phyloP scores from a whole-genome alignment of 371 early-diverging fungal species.

The Saksenaea oblongispora region DNA sequence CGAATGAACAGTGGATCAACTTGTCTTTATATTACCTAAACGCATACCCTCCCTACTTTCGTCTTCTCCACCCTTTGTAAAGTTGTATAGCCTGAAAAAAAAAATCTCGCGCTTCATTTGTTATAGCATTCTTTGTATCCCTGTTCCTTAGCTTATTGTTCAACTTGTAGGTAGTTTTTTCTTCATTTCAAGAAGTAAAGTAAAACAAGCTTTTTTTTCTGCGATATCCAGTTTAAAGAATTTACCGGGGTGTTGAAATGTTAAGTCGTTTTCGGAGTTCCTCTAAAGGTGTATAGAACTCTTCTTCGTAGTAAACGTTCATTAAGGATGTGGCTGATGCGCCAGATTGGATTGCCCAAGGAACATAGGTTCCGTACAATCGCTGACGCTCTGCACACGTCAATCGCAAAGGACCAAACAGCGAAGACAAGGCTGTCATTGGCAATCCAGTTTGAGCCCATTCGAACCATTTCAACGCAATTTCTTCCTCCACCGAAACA shows the following conservation, averaged over 20 bases:
- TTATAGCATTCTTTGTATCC: too few relatives aligned
- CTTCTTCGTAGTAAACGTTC: constrained; percentile 88
- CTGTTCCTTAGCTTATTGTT: too few relatives aligned
- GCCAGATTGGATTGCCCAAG: constrained; percentile 94
- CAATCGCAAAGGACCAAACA: constrained; percentile 81
- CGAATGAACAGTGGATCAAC: too few relatives aligned
- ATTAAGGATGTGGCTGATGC: constrained; percentile 72
- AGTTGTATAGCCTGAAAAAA: too few relatives aligned
- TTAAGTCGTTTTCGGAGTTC: constrained; percentile 70
- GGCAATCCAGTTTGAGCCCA: constrained; percentile 89
- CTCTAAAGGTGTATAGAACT: constrained; percentile 69
- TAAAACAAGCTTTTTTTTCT: background rate
- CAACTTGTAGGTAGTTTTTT: background rate
- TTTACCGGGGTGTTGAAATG: constrained; percentile 43
- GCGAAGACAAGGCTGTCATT: constrained; percentile 79
- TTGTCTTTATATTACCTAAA: too few relatives aligned
- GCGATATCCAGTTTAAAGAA: background rate
- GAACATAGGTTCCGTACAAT: constrained; percentile 74
- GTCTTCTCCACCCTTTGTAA: too few relatives aligned
- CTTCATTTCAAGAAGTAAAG: background rate
- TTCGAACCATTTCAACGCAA: constrained; percentile 95
- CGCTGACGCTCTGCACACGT: constrained; percentile 56
- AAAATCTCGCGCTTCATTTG: too few relatives aligned
- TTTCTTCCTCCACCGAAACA: constrained; percentile 88
- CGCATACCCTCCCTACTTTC: too few relatives aligned